Conservation (phyloP, 345 rosid species). For the Orychophragmus violaceus region DNA sequence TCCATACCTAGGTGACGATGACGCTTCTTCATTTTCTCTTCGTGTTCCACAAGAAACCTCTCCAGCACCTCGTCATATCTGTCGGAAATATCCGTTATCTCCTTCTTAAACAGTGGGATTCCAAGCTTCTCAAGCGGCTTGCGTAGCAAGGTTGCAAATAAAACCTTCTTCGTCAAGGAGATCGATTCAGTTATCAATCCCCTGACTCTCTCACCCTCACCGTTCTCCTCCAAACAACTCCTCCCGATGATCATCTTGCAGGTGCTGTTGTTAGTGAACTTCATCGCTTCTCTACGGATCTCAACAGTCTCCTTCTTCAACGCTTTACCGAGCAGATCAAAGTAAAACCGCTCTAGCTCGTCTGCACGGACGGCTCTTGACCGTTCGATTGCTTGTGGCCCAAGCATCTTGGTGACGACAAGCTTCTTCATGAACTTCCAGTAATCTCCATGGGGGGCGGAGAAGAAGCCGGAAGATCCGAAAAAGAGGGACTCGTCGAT, state of each 20-base stretch:
- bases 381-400: slow-evolving; percentile 8
- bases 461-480: not conserved
- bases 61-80: not conserved
- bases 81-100: not conserved
- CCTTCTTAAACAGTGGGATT: not conserved
- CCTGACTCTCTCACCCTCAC: not conserved
- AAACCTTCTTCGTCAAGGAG: not conserved
- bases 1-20: not conserved
- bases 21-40: not conserved
- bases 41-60: not conserved
- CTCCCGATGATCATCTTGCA: not conserved
- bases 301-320: not conserved
- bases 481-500: not conserved
- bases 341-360: not conserved
- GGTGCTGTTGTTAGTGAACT: not conserved
- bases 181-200: not conserved
- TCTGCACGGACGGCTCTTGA: not conserved
- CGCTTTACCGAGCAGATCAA: not conserved
- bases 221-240: not conserved
- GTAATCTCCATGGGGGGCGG: slow-evolving; percentile 12
- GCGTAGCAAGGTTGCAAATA: not conserved
- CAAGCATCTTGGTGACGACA: slow-evolving; percentile 8
- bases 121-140: not conserved
- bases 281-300: not conserved
- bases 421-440: slow-evolving; percentile 29